Percentiles rank a stretch among this genome's conserved stretches.
phyloP scores from a whole-genome alignment of 2,329 filamentous ascomycete species.

The Fusarium neocosmosporiellum region DNA sequence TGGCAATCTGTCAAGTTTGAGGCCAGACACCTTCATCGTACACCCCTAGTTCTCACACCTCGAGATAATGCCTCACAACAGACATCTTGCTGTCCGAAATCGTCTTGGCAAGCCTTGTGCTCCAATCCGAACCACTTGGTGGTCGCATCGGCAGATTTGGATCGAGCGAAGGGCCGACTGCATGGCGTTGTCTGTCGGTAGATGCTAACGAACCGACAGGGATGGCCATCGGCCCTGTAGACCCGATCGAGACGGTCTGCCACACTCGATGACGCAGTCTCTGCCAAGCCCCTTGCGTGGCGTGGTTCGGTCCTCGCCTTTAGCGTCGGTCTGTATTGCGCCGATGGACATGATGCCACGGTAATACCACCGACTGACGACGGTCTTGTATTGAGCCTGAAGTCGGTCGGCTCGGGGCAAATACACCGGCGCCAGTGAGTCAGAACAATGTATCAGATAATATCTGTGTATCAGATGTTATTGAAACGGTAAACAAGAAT shows the following conservation, averaged over 20 bases:
- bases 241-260: not conserved
- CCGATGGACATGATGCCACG: not conserved
- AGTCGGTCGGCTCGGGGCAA: not conserved
- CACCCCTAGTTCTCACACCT: not conserved
- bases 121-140: not conserved
- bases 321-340: not conserved
- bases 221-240: not conserved
- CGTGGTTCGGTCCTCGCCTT: not conserved
- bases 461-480: not conserved
- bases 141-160: not conserved
- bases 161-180: not conserved
- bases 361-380: not conserved
- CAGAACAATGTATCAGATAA: not conserved
- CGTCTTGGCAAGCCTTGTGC: not conserved
- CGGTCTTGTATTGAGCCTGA: not conserved
- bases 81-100: not conserved
- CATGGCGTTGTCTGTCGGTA: conserved; percentile 7
- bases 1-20: not conserved
- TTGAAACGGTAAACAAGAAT: not conserved
- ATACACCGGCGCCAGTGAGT: not conserved
- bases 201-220: conserved; percentile 5
- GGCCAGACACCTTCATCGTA: not conserved
- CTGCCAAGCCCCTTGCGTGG: not conserved
- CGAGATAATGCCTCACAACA: not conserved
- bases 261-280: not conserved